A percentile compares a stretch with the other conserved stretches of the same genome.
These are phyloP conservation scores for Beauveria australis DNA, from an alignment of 2,329 filamentous ascomycete genomes.

Conservation along the genomic window DNA sequence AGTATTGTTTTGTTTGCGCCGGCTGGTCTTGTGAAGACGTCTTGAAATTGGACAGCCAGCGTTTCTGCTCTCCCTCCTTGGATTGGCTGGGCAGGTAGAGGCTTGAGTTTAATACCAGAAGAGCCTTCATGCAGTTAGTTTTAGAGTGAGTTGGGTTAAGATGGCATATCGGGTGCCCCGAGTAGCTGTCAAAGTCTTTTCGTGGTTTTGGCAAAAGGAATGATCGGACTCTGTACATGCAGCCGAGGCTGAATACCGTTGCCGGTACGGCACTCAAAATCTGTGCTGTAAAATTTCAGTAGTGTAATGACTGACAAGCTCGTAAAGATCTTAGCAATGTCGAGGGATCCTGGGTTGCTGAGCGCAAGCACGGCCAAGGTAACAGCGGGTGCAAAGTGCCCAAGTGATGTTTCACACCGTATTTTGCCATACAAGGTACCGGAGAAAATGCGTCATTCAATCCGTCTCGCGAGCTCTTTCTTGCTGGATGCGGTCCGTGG, in stretches of 20 bases:
- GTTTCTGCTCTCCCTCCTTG: neutral
- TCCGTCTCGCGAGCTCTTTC: constrained; percentile 24
- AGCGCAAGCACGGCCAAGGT: constrained; percentile 10
- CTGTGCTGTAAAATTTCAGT: constrained; percentile 13
- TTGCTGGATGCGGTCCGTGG: constrained; percentile 24
- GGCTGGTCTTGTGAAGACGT: neutral
- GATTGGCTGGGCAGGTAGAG: neutral
- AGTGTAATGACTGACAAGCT: constrained; percentile 17
- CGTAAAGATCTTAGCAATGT: constrained; percentile 14
- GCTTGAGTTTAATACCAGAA: neutral
- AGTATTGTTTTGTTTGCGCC: neutral
- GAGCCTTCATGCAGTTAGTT: neutral
- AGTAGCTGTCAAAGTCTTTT: neutral
- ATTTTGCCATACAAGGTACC: constrained; percentile 15
- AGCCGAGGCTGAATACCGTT: constrained; percentile 13
- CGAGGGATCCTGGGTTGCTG: constrained; percentile 1
- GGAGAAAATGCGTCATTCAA: constrained; percentile 9
- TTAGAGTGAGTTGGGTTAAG: too few relatives aligned
- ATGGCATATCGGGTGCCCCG: neutral
- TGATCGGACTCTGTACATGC: constrained; percentile 15
- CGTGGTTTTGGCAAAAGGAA: constrained; percentile 12
- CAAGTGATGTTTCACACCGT: constrained; percentile 16
- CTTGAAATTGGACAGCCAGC: neutral
- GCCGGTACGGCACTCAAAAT: constrained; percentile 14
- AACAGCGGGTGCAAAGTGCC: constrained; percentile 11